Evolutionary conservation across 805 yeast species (phyloP).

Genomic region (Yamadazyma phyllophila): DNA sequence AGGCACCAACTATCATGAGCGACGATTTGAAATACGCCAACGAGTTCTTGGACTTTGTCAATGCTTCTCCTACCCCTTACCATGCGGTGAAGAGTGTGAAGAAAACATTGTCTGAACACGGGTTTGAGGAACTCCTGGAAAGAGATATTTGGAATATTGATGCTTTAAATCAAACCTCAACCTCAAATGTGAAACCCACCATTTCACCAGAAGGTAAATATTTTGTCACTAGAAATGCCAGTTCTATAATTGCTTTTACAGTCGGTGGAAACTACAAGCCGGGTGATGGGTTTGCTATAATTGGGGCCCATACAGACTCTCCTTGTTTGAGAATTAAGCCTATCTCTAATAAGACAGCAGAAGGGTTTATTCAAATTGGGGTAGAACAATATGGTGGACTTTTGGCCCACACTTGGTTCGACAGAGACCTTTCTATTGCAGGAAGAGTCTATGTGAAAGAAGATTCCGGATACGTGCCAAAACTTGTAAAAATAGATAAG

Average conservation of each 20-base stretch:
- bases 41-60: constrained; percentile 75
- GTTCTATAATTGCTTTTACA: constrained; percentile 84
- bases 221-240: constrained; percentile 84
- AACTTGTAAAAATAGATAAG: constrained; percentile 72
- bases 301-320: constrained; percentile 96
- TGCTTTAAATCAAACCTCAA: constrained; percentile 38
- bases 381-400: constrained; percentile 97
- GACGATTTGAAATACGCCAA: constrained; percentile 28
- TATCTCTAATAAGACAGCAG: constrained; percentile 61
- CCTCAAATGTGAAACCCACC: not conserved
- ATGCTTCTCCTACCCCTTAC: constrained; percentile 88
- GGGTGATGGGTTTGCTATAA: constrained; percentile 81
- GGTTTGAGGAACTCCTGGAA: constrained; percentile 74
- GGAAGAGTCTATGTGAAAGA: constrained; percentile 75
- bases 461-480: constrained; percentile 51
- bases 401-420: constrained; percentile 96
- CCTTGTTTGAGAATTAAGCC: constrained; percentile 91
- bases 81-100: constrained; percentile 79
- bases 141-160: constrained; percentile 63
- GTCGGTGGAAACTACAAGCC: constrained; percentile 71
- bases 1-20: not conserved
- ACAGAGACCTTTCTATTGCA: constrained; percentile 85
- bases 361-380: constrained; percentile 85
- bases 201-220: constrained; percentile 49
- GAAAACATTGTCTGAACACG: constrained; percentile 51